Evolutionary conservation across 2,329 filamentous ascomycete species (phyloP).

Genomic region (Botrytis porri): DNA sequence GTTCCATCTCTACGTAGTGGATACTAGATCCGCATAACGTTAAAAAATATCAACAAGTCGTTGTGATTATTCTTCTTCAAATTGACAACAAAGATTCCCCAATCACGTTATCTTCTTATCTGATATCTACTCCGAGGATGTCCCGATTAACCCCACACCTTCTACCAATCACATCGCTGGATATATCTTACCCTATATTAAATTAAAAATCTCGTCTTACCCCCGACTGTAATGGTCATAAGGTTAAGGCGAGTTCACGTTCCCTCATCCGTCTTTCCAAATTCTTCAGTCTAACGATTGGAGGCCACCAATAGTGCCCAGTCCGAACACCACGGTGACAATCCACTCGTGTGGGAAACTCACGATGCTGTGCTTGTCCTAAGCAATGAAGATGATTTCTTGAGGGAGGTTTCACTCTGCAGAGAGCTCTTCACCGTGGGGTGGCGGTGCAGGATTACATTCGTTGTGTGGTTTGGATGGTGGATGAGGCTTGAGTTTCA

Average conservation of each 20-base stretch:
- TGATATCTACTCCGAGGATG: not conserved
- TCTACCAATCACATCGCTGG: fast-evolving
- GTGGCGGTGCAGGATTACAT: slow-evolving; percentile 67
- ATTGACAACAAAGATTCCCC: not conserved
- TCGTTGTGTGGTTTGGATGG: slow-evolving; percentile 57
- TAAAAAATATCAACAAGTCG: not conserved
- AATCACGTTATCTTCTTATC: not conserved
- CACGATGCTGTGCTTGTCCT: slow-evolving; percentile 60
- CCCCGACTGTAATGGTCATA: slow-evolving; percentile 14
- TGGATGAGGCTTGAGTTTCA: slow-evolving; percentile 33
- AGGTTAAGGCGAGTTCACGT: slow-evolving; percentile 12
- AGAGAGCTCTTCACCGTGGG: slow-evolving; percentile 68
- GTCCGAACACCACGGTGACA: slow-evolving; percentile 65
- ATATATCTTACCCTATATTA: fast-evolving
- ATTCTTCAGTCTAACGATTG: slow-evolving; percentile 14
- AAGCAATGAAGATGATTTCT: slow-evolving; percentile 66
- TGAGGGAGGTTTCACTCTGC: slow-evolving; percentile 72
- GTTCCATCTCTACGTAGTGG: not conserved
- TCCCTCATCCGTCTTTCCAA: not conserved
- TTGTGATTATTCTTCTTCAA: not conserved
- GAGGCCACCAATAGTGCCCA: slow-evolving; percentile 54
- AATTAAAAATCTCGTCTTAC: fast-evolving
- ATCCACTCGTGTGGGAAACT: slow-evolving; percentile 66
- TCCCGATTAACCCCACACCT: fast-evolving
- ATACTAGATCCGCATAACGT: not conserved